Evolutionary conservation across 1,284 basidiomycete species (phyloP).

Genomic region (Ceratobasidium sp.): DNA sequence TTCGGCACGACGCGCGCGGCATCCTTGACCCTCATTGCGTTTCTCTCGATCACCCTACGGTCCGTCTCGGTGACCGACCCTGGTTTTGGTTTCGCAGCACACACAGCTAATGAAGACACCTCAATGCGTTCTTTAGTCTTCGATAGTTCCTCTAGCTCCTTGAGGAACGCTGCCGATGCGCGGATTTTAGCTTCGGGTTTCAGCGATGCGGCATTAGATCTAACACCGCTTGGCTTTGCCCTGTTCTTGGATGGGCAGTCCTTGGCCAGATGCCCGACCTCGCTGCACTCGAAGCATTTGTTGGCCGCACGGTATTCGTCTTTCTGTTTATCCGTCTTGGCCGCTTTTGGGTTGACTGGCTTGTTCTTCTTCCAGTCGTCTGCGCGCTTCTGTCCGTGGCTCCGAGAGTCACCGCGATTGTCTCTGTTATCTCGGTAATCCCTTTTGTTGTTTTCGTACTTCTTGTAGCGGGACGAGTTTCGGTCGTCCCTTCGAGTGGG

Average conservation of each 20-base stretch:
- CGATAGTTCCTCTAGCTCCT: not conserved
- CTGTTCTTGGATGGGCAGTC: conserved; percentile 44
- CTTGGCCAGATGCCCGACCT: conserved; percentile 31
- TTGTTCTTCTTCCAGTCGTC: not conserved
- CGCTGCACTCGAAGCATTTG: conserved; percentile 42
- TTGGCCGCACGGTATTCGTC: conserved; percentile 38
- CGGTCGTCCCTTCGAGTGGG: not conserved
- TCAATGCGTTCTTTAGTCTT: not conserved
- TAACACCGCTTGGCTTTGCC: not conserved
- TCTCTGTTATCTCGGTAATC: not conserved
- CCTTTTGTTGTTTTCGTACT: not conserved
- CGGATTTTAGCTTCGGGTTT: conserved; percentile 2
- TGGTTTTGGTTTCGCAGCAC: conserved; percentile 49
- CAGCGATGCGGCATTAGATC: not conserved
- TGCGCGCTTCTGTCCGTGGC: not conserved
- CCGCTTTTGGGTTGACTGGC: not conserved
- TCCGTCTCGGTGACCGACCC: not conserved
- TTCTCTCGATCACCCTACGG: conserved; percentile 52
- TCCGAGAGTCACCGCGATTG: not conserved
- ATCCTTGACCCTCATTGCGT: conserved; percentile 12
- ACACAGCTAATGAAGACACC: not conserved
- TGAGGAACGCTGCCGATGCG: not conserved
- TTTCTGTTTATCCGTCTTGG: not conserved
- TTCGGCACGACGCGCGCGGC: too few relatives aligned
- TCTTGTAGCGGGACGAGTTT: not conserved